Evolutionary conservation across 345 rosid species (phyloP).

Genomic region (Populus tremula): DNA sequence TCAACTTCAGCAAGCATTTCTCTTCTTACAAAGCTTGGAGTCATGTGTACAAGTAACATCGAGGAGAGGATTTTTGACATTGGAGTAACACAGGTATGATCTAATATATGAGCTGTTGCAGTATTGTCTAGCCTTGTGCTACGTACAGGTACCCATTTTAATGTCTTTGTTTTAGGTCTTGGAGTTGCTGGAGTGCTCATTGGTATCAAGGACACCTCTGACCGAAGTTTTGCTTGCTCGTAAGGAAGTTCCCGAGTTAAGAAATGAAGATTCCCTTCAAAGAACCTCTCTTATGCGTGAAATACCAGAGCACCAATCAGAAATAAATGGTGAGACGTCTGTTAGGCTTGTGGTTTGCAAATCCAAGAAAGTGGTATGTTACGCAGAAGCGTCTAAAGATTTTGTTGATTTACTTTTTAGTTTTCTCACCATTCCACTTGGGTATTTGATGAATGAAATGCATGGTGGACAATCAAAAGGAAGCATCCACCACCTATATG

Average conservation of each 20-base stretch:
- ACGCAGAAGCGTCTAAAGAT: conserved; percentile 25
- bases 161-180: conserved; percentile 24
- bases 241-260: not conserved
- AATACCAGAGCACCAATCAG: not conserved
- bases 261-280: not conserved
- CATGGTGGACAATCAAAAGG: not conserved
- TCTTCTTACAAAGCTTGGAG: conserved; percentile 15
- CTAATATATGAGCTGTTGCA: not conserved
- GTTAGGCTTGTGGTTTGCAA: conserved; percentile 23
- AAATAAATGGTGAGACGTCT: not conserved
- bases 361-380: conserved; percentile 20
- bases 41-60: not conserved
- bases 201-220: conserved; percentile 18
- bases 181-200: conserved; percentile 11
- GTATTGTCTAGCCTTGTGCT: not conserved
- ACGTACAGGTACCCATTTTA: not conserved
- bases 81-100: conserved; percentile 12
- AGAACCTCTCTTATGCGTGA: not conserved
- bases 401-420: conserved; percentile 31
- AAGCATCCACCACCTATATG: conserved; percentile 13
- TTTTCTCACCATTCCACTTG: conserved; percentile 33
- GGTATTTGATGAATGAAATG: conserved; percentile 14
- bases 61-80: conserved; percentile 10
- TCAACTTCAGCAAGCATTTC: conserved; percentile 1
- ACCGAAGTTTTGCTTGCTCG: conserved; percentile 16